Evolutionary conservation across 108 stramenopile genomes (phyloP), one percentile per base, ranked within the genome.

Genomic region (Conticribra guillardii): DNA sequence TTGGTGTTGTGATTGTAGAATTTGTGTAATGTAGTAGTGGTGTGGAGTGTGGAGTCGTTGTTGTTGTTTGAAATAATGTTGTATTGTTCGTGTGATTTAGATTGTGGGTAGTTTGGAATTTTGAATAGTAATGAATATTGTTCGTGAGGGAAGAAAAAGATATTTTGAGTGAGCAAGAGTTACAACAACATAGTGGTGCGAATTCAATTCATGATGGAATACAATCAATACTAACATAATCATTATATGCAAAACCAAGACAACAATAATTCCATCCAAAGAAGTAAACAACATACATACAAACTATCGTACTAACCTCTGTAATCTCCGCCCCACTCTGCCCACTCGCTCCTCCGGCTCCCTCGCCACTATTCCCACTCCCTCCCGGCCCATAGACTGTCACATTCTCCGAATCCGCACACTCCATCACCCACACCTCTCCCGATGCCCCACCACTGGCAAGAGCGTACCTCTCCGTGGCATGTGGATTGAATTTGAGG

Each of bases 371-470:
- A n/a, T n/a, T n/a, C n/a, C n/a, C n/a, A n/a, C n/a, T n/a, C n/a
- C n/a, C n/a, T n/a, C 37, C 37, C 37, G 37, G 37, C 5, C 37
- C 37, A 41, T 41, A 41, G 37, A 41, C 37, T 11, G 5, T 41
- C 9, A 51, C n/a, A 19, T 18, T 22, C 4, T 15, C 21, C 21
- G 4, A 4, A 19, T 15, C 21, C 19, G 21, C 21, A 9, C 16
- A 9, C 50, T 47, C 67, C 34, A 67, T 78, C 57, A 97, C 81
- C 55, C 81, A 81, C 3, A 96, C 90, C 71, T 90, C 80, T 56
- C 89, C 84, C 60, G 95, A 86, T 51, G 78, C 83, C 21, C 89
- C 94, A 33, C 97, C 97, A 4, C 92, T 87, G 7, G 96, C 97
- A 17, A 94, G 58, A 23, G 98, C 60, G 27, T 82, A 84, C 24